Conservation (phyloP, 2,329 filamentous ascomycete genomes). For the Cryphonectria radicalis region DNA sequence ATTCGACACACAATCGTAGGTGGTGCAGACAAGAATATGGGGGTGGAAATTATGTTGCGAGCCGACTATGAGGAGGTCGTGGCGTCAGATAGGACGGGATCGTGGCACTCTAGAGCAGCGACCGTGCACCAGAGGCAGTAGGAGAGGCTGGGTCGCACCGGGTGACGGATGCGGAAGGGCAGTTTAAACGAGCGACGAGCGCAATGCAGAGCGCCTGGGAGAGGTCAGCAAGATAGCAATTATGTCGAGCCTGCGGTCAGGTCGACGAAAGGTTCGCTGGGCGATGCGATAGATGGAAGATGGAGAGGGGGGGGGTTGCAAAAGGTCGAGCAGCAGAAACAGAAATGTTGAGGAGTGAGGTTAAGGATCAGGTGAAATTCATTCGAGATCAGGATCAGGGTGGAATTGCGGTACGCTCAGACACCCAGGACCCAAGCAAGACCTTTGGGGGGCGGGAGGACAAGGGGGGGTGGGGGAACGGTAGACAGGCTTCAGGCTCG, state of each 20-base stretch:
- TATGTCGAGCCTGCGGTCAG: conserved; percentile 1
- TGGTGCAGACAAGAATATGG: conserved; percentile 22
- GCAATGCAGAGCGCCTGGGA: conserved; percentile 26
- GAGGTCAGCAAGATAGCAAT: conserved; percentile 21
- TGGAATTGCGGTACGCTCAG: conserved; percentile 17
- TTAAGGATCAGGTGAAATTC: conserved; percentile 15
- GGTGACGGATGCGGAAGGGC: conserved; percentile 12
- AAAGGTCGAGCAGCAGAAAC: conserved; percentile 11
- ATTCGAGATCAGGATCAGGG: conserved; percentile 19
- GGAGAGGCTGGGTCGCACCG: conserved; percentile 15
- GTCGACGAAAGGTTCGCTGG: conserved; percentile 8
- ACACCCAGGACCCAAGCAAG: neutral
- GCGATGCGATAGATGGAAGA: conserved; percentile 14
- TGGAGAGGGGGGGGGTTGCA: conserved; percentile 15
- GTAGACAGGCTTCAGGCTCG: conserved; percentile 9
- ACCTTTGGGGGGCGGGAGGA: neutral
- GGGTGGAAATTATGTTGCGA: conserved; percentile 13
- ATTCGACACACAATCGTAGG: conserved; percentile 24
- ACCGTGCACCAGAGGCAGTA: conserved; percentile 19
- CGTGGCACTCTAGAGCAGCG: conserved; percentile 23
- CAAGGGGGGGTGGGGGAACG: neutral
- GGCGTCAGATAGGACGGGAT: conserved; percentile 26
- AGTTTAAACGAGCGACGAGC: conserved; percentile 30
- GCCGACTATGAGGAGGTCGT: conserved; percentile 17
- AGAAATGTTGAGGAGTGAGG: conserved; percentile 19